phyloP scores from a whole-genome alignment of 164 flowering plant species.

The grape (Vitis vinifera) region DNA sequence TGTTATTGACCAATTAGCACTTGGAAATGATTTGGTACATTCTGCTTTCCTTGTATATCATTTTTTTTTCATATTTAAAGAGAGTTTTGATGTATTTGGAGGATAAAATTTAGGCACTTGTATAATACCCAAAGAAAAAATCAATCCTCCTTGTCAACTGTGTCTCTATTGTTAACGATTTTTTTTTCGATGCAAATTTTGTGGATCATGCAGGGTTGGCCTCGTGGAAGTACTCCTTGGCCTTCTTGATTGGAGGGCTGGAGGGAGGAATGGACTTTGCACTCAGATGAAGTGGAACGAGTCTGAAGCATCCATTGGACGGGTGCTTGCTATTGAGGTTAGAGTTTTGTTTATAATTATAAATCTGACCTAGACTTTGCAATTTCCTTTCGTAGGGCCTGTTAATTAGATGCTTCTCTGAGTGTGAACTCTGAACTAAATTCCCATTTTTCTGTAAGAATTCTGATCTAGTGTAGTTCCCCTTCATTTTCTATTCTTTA shows the following conservation, averaged over 20 bases:
- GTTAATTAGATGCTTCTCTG: background rate
- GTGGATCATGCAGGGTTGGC: slow-evolving; percentile 69
- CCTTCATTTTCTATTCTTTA: too few relatives aligned
- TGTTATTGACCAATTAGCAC: too few relatives aligned
- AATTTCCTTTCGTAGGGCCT: background rate
- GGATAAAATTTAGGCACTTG: too few relatives aligned
- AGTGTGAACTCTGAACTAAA: too few relatives aligned
- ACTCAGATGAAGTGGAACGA: slow-evolving; percentile 99
- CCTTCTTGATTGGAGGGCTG: slow-evolving; percentile 98
- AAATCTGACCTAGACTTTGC: background rate
- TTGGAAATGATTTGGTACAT: too few relatives aligned
- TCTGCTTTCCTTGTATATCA: too few relatives aligned
- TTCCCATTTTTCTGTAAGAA: too few relatives aligned
- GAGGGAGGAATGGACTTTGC: slow-evolving; percentile 88
- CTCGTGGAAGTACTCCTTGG: slow-evolving; percentile 98
- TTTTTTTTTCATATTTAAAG: too few relatives aligned
- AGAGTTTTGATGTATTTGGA: too few relatives aligned
- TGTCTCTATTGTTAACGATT: background rate
- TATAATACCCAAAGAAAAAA: too few relatives aligned
- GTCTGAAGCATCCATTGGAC: slow-evolving; percentile 97
- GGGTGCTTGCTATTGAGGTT: slow-evolving; percentile 98
- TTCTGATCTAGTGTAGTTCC: too few relatives aligned
- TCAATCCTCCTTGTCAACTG: too few relatives aligned
- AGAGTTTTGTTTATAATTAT: background rate
- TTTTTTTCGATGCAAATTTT: background rate